Percentiles rank a stretch among this genome's conserved stretches.
These are phyloP conservation scores for Thermothelomyces thermophilus DNA, from an alignment of 2,329 filamentous ascomycete species.

Conservation along the genomic window DNA sequence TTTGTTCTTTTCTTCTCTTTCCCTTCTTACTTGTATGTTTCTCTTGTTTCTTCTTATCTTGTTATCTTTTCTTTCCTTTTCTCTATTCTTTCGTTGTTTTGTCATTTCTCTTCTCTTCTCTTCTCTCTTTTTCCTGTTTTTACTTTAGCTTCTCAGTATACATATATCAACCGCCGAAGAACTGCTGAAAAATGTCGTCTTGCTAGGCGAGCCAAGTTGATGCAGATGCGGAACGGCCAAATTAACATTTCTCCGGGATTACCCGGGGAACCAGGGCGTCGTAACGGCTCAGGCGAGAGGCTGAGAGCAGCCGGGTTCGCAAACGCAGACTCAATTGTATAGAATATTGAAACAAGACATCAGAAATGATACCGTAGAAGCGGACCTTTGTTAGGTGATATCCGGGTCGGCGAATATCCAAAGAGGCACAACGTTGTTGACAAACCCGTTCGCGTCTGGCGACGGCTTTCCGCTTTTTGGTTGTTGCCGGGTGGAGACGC, in stretches of 20 bases:
- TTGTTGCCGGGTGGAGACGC: constrained; percentile 19
- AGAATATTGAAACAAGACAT: neutral
- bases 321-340: neutral
- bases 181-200: neutral
- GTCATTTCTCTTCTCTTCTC: too few species aligned
- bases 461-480: constrained; percentile 10
- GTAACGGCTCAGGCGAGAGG: neutral
- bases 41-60: too few species aligned
- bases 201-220: neutral
- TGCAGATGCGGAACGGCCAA: constrained; percentile 6
- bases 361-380: neutral
- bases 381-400: neutral
- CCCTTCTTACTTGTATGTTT: too few species aligned
- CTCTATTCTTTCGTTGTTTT: too few species aligned
- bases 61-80: too few species aligned
- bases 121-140: too few species aligned
- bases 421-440: neutral
- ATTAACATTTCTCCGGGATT: constrained; percentile 22
- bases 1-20: too few species aligned
- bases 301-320: neutral
- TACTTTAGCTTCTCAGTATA: too few species aligned
- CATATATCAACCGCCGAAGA: too few species aligned
- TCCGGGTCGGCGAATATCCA: neutral
- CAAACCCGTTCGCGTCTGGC: neutral
- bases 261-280: constrained; percentile 18